Evolutionary conservation across 2,329 filamentous ascomycete genomes (phyloP).

Genomic region (Rutstroemia sp.): DNA sequence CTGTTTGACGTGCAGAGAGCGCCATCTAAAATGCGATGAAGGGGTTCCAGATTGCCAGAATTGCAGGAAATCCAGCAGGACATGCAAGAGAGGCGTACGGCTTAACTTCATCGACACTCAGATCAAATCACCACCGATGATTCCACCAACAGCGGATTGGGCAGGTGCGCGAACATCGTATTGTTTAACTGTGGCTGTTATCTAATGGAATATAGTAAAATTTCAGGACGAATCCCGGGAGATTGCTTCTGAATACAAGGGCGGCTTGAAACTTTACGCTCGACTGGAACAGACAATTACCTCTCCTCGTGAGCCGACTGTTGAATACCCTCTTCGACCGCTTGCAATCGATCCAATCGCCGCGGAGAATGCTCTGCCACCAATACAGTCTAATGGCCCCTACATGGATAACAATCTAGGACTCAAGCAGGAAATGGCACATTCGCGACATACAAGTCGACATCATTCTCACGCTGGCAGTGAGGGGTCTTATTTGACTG

Average conservation of each 20-base stretch:
- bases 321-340: constrained; percentile 21
- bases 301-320: constrained; percentile 22
- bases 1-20: constrained; percentile 81
- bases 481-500: constrained; percentile 30
- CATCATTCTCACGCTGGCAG: constrained; percentile 29
- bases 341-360: constrained; percentile 13
- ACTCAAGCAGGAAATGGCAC: constrained; percentile 21
- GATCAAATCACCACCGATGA: constrained; percentile 56
- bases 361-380: constrained; percentile 24
- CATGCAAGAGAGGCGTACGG: constrained; percentile 78
- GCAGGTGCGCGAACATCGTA: constrained; percentile 37
- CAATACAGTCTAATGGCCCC: constrained; percentile 23
- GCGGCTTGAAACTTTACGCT: constrained; percentile 68
- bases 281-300: constrained; percentile 37
- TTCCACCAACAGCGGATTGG: constrained; percentile 58
- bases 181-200: background rate
- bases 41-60: constrained; percentile 51
- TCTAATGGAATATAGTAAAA: constrained; percentile 41
- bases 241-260: constrained; percentile 85
- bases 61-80: constrained; percentile 78
- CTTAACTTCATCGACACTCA: constrained; percentile 89
- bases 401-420: constrained; percentile 21
- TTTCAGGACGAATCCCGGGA: constrained; percentile 86
- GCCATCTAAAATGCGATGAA: constrained; percentile 79
- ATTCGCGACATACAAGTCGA: constrained; percentile 22